Conservation (phyloP, 2,329 filamentous ascomycete genomes). For the Cladophialophora immunda region DNA sequence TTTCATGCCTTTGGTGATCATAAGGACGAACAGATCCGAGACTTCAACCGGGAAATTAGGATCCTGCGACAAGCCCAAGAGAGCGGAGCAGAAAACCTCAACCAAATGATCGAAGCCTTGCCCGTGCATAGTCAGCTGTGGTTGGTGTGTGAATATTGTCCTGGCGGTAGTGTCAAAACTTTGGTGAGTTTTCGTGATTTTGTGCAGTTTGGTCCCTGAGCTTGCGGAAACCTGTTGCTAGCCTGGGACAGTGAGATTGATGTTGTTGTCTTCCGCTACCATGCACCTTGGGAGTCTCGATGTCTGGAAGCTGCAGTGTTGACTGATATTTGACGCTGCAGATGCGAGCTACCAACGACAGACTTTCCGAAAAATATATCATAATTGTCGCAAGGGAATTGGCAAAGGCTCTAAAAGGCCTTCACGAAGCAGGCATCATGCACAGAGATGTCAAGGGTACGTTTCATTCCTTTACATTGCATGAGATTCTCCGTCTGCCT, state of each 20-base stretch:
- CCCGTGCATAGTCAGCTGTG: constrained; percentile 71
- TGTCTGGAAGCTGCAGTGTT: not conserved
- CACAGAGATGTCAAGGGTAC: constrained; percentile 71
- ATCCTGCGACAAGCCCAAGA: constrained; percentile 70
- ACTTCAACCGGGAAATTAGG: constrained; percentile 69
- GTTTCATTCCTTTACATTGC: constrained; percentile 13
- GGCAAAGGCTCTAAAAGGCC: constrained; percentile 67
- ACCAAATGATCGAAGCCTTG: constrained; percentile 70
- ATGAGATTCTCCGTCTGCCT: not conserved
- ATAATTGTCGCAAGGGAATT: constrained; percentile 71
- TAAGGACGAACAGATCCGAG: constrained; percentile 59
- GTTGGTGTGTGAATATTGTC: constrained; percentile 73
- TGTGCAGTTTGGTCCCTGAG: constrained; percentile 41
- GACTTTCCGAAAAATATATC: constrained; percentile 68
- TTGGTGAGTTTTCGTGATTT: constrained; percentile 55
- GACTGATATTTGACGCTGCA: not conserved
- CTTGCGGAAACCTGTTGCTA: not conserved
- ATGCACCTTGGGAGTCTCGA: constrained; percentile 40
- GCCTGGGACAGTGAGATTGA: not conserved
- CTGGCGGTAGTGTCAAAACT: constrained; percentile 71
- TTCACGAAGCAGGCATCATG: constrained; percentile 72
- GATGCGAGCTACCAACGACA: constrained; percentile 59
- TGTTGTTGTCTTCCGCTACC: not conserved
- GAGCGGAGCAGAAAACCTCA: constrained; percentile 69
- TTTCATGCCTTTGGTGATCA: constrained; percentile 57